These are phyloP conservation scores for Paraphaeosphaeria minitans DNA, from an alignment of 2,329 filamentous ascomycete genomes.

Conservation along the genomic window DNA sequence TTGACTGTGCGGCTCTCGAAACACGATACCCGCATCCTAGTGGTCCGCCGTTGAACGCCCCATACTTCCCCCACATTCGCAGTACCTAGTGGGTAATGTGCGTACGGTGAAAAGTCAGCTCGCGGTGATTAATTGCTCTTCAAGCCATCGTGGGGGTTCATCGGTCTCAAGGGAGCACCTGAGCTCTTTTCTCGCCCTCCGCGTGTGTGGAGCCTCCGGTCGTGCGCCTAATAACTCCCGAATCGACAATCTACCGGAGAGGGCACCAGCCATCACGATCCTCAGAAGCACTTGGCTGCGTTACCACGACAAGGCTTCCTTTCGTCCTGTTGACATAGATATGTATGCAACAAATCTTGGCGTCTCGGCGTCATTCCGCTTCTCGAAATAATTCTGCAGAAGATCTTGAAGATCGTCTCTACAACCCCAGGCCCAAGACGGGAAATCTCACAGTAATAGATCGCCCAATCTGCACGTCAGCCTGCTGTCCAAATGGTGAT, in stretches of 20 bases:
- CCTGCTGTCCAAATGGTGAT: conserved; percentile 6
- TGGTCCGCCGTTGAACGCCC: conserved; percentile 13
- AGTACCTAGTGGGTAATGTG: conserved; percentile 29
- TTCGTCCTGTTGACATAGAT: conserved; percentile 4
- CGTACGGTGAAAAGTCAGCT: conserved; percentile 14
- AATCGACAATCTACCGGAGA: not conserved
- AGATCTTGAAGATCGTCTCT: conserved; percentile 2
- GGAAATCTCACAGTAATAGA: conserved; percentile 6
- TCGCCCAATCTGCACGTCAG: conserved; percentile 18
- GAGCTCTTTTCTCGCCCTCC: conserved; percentile 10
- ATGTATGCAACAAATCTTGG: conserved; percentile 10
- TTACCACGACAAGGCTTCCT: conserved; percentile 10
- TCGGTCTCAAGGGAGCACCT: conserved; percentile 15
- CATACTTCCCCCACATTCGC: conserved; percentile 25
- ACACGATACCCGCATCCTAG: conserved; percentile 11
- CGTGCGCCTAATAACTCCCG: conserved; percentile 16
- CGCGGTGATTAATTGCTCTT: conserved; percentile 16
- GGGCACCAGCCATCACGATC: not conserved
- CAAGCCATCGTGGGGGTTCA: conserved; percentile 16
- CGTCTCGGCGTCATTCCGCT: conserved; percentile 6
- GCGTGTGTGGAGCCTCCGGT: conserved; percentile 9
- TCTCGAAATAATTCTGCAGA: not conserved
- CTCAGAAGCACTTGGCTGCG: not conserved
- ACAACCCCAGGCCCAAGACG: conserved; percentile 7
- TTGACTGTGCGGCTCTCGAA: conserved; percentile 15